Evolutionary conservation across 129 eudicot species (phyloP).

Genomic region (Glebionis coronaria): DNA sequence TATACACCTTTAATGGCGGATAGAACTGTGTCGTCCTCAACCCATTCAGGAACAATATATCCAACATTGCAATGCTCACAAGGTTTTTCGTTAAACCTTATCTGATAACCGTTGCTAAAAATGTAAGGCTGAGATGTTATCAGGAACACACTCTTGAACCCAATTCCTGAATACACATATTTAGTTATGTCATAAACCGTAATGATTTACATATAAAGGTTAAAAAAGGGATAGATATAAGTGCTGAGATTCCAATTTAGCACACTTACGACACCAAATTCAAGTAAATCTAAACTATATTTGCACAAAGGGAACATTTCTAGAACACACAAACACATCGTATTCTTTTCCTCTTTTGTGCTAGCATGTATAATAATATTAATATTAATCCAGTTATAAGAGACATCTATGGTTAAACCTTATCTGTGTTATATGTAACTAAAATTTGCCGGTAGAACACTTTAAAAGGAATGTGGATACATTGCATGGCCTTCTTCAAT

Average conservation of each 20-base stretch:
- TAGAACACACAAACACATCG: no score
- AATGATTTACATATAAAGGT: neutral
- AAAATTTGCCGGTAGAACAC: no score
- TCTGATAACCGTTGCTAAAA: conserved; percentile 60
- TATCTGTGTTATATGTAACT: no score
- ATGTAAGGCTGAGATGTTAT: conserved; percentile 54
- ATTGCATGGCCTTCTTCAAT: no score
- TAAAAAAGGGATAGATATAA: neutral
- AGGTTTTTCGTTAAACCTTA: conserved; percentile 45
- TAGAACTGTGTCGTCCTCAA: conserved; percentile 36
- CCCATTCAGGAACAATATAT: conserved; percentile 70
- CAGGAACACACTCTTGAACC: conserved; percentile 61
- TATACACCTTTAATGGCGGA: conserved; percentile 30
- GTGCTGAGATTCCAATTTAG: neutral
- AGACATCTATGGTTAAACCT: no score
- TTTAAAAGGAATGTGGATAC: no score
- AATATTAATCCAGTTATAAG: no score
- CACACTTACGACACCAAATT: no score
- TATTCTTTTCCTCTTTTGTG: no score
- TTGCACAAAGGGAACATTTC: no score
- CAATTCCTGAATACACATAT: conserved; percentile 42
- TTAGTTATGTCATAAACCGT: neutral
- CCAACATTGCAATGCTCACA: conserved; percentile 48
- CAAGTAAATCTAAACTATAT: no score
- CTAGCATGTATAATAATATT: no score